These are phyloP conservation scores for Moricandia moricandioides DNA, from an alignment of 345 rosid genomes.

Conservation along the genomic window DNA sequence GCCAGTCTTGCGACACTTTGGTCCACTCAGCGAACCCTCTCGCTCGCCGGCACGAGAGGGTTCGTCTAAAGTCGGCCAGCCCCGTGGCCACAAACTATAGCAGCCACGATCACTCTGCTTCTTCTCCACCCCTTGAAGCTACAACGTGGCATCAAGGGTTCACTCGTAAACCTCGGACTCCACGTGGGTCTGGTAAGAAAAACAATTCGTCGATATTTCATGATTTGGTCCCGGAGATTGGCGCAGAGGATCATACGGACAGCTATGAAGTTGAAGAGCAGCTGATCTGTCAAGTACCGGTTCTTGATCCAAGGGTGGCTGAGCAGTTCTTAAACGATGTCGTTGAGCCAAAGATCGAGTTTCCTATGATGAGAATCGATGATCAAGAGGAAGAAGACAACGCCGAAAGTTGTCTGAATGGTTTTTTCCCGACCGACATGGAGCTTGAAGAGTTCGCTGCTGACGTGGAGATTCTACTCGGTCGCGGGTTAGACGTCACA, in stretches of 20 bases:
- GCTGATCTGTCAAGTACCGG: constrained; percentile 82
- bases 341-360: constrained; percentile 32
- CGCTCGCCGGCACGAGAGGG: constrained; percentile 83
- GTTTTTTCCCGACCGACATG: constrained; percentile 72
- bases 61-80: constrained; percentile 52
- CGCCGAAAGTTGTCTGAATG: constrained; percentile 38
- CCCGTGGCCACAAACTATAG: neutral
- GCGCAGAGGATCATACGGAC: constrained; percentile 61
- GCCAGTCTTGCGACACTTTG: constrained; percentile 77
- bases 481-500: constrained; percentile 56
- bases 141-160: constrained; percentile 78
- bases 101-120: neutral
- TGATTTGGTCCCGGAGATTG: constrained; percentile 69
- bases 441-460: constrained; percentile 92
- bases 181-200: constrained; percentile 49
- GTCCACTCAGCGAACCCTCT: constrained; percentile 90
- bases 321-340: neutral
- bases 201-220: constrained; percentile 28
- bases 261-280: constrained; percentile 62
- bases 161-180: constrained; percentile 80
- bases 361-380: constrained; percentile 16
- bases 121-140: constrained; percentile 29
- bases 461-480: constrained; percentile 79
- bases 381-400: constrained; percentile 26
- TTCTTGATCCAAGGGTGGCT: constrained; percentile 55